phyloP scores from a whole-genome alignment of 1,284 basidiomycete species.

The Rhodotorula sp. region DNA sequence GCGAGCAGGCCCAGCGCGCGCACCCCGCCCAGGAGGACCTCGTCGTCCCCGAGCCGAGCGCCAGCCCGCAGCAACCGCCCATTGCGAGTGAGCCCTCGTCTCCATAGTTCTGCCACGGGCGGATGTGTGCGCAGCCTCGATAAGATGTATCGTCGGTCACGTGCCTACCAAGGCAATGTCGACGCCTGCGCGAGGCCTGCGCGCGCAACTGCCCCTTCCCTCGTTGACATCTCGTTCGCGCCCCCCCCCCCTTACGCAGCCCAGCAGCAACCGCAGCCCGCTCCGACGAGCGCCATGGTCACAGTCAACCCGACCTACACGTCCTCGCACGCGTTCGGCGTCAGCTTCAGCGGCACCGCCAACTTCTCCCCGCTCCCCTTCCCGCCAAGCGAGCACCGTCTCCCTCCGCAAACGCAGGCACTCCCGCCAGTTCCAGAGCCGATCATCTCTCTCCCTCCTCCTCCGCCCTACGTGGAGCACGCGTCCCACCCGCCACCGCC shows the following conservation, averaged over 20 bases:
- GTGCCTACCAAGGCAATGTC: no score
- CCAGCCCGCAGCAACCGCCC: not conserved
- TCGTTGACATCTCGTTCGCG: not conserved
- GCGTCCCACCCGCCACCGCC: not conserved
- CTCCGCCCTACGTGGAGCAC: not conserved
- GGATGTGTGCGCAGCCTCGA: no score
- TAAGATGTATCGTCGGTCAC: not conserved
- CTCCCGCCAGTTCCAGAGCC: not conserved
- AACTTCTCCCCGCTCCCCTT: slow-evolving; percentile 12
- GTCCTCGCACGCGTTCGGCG: not conserved
- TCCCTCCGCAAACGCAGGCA: slow-evolving; percentile 2
- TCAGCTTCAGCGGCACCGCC: slow-evolving; percentile 1
- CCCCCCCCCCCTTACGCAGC: no score
- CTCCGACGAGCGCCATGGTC: not conserved
- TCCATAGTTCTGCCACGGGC: not conserved
- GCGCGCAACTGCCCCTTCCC: not conserved
- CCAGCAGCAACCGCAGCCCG: not conserved
- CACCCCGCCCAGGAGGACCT: not conserved
- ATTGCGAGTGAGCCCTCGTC: not conserved
- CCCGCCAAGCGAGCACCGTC: slow-evolving; percentile 18
- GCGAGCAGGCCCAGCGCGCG: no score
- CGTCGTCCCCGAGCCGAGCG: not conserved
- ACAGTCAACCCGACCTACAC: not conserved
- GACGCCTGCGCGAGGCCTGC: no score
- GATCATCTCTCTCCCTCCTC: not conserved